Conservation (phyloP, 345 rosid genomes). For the Salix dunnii region DNA sequence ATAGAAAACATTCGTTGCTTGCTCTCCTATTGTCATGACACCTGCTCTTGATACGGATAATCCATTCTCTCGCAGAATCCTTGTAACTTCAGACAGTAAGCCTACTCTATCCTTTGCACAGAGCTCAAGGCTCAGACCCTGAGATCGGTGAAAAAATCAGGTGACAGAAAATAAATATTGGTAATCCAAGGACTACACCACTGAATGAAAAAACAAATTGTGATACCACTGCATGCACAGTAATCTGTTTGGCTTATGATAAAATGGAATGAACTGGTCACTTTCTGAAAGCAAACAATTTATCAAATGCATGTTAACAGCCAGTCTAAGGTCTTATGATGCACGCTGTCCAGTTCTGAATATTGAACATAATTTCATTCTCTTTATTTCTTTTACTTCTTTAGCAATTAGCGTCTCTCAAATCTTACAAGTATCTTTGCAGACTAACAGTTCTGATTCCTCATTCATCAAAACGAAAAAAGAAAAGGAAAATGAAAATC, state of each 20-base stretch:
- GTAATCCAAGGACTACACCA: background rate
- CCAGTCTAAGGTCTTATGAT: background rate
- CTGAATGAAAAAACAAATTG: background rate
- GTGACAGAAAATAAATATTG: background rate
- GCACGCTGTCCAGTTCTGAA: background rate
- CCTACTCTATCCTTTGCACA: conserved; percentile 88
- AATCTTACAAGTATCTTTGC: background rate
- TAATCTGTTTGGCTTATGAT: background rate
- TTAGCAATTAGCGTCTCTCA: background rate
- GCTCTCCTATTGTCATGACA: conserved; percentile 77
- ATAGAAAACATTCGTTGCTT: conserved; percentile 81
- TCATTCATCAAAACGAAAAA: background rate
- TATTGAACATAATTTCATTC: background rate
- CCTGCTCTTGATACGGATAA: conserved; percentile 79
- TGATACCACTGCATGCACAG: background rate
- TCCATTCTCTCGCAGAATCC: conserved; percentile 82
- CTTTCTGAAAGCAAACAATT: background rate
- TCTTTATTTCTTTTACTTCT: background rate
- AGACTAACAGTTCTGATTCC: background rate
- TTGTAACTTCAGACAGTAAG: conserved; percentile 76
- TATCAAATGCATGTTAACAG: background rate
- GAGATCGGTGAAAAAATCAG: background rate
- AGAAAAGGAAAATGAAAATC: background rate
- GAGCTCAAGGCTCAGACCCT: conserved; percentile 86
- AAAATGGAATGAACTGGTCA: background rate